Base-by-base conservation (phyloP, 2,329 filamentous ascomycete species). In the Colletotrichum liriopes region DNA sequence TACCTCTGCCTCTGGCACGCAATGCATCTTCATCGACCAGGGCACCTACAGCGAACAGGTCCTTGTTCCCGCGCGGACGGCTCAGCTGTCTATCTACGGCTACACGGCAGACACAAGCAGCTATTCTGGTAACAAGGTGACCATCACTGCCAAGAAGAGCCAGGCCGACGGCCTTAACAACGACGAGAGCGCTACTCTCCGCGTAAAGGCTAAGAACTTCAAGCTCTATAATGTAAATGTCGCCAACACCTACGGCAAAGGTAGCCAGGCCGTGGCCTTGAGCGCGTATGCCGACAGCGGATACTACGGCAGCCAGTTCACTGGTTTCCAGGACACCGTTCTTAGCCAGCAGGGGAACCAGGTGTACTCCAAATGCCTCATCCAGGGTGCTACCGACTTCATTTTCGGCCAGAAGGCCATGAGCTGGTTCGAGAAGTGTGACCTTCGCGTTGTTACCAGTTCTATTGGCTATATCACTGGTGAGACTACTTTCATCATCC, bases 21-120 rank as follows among this genome's bases (percentile, higher is more conserved):
- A 91, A 71, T 88, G 86, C 77, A 90, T 93, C 80, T 93, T 92
- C 82, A 88, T 93, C 79, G 90, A 88, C 45, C 92, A 92, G 1
- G 89, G 90, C 2, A 90, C 87, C 23, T 92, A 91, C 82, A 82
- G 81, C 29, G 89, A 91, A 78, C 89, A 91, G 75, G 89, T 92
- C 43, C 87, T 86, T 70, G 84, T 91, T 26, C 78, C 84, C 7
- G 77, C 79, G 0, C 84, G 88, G 65, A 82, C 81, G 4, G 87
- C 86, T 2, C 80, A 84, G n/a, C 81, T 91, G 47, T 86, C 87
- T 35, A 85, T 91, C 71, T 84, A 82, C 80, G 91, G 91, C 23
- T 88, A 88, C 76, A 92, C 91, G 1, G 78, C 81, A 39, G 84
- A 88, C 73, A 86, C 86, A 5, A 79, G 82, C 12, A 81, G 81